phyloP scores from a whole-genome alignment of 1,284 basidiomycete genomes.

The Papiliotrema nemorosa region DNA sequence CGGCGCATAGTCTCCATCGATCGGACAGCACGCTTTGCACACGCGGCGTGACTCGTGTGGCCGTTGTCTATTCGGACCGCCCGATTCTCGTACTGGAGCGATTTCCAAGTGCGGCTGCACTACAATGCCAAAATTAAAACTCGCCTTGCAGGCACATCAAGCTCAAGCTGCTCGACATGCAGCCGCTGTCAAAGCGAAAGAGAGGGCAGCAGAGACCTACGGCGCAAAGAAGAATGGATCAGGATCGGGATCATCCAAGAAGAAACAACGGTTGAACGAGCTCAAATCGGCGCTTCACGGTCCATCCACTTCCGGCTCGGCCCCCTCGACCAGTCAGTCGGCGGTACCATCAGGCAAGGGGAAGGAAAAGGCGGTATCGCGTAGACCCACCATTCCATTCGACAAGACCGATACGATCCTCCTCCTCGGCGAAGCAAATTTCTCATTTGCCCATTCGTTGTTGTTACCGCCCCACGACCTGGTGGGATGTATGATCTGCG shows the following conservation, averaged over 20 bases:
- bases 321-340: no score
- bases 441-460: constrained; percentile 82
- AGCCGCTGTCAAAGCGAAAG: background rate
- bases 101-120: no score
- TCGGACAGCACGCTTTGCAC: no score
- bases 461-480: constrained; percentile 58
- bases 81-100: no score
- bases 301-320: no score
- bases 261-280: no score
- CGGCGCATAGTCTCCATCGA: no score
- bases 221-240: background rate
- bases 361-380: constrained; percentile 5
- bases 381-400: constrained; percentile 60
- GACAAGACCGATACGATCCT: constrained; percentile 70
- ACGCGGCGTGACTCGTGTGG: no score
- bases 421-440: constrained; percentile 90
- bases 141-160: constrained; percentile 27
- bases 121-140: constrained; percentile 28
- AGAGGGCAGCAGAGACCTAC: constrained; percentile 5
- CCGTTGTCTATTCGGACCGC: no score
- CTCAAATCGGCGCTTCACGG: no score
- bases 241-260: constrained; percentile 19
- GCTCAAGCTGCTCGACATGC: constrained; percentile 11
- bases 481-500: constrained; percentile 67
- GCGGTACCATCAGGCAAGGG: no score